Conservation (phyloP, 306 rosid genomes). For the Hippophae rhamnoides region DNA sequence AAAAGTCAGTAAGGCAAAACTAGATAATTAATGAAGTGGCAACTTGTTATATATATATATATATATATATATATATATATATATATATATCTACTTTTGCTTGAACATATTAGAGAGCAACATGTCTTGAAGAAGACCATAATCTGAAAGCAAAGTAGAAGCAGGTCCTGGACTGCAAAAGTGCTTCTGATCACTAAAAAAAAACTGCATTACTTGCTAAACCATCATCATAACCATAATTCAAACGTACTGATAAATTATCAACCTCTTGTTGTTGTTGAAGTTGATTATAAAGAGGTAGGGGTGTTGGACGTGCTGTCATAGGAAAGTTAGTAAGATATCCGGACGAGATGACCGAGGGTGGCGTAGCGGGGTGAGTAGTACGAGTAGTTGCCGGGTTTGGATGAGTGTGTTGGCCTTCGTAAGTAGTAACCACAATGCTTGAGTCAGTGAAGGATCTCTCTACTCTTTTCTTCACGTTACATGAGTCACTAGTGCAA, state of each 20-base stretch:
- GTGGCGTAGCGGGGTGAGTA: conserved; percentile 14
- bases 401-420: conserved; percentile 81
- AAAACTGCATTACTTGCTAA: conserved; percentile 18
- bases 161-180: conserved; percentile 26
- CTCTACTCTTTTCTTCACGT: conserved; percentile 90
- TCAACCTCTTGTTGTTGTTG: conserved; percentile 22
- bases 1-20: conserved; percentile 26
- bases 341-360: conserved; percentile 9
- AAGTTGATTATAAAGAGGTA: conserved; percentile 4
- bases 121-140: conserved; percentile 77
- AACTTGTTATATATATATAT: not conserved
- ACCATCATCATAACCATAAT: conserved; percentile 3
- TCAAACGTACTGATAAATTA: conserved; percentile 11
- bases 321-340: conserved; percentile 14
- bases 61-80: not conserved
- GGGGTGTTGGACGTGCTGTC: conserved; percentile 14
- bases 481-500: conserved; percentile 76
- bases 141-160: conserved; percentile 28
- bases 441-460: conserved; percentile 66
- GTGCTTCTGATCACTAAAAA: conserved; percentile 26
- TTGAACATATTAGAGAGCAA: conserved; percentile 51
- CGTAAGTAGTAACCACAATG: conserved; percentile 80
- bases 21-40: conserved; percentile 13
- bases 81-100: conserved; percentile 15
- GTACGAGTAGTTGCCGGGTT: conserved; percentile 62